Conservation (phyloP, 192 early-diverging fungal species). For the Mortierella antarctica region DNA sequence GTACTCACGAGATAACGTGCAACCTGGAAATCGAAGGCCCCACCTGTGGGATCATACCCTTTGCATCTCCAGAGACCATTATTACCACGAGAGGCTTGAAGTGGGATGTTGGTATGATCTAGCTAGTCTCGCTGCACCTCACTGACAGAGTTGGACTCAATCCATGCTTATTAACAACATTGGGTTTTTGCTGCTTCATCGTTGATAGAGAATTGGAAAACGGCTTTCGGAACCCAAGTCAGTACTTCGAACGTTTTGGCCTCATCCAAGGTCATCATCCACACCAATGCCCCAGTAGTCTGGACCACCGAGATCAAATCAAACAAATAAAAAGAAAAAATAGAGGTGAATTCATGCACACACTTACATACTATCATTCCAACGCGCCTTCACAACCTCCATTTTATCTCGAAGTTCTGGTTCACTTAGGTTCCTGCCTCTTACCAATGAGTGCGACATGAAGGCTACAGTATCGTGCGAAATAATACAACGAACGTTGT, state of each 20-base stretch:
- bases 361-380: neutral
- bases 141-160: neutral
- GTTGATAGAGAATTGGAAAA: slow-evolving; percentile 34
- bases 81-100: slow-evolving; percentile 81
- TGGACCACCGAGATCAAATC: slow-evolving; percentile 83
- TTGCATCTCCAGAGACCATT: slow-evolving; percentile 70
- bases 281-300: slow-evolving; percentile 77
- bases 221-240: slow-evolving; percentile 80
- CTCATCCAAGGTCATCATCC: slow-evolving; percentile 64
- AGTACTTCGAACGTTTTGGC: slow-evolving; percentile 88
- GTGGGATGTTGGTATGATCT: slow-evolving; percentile 82
- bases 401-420: too few relatives aligned
- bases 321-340: slow-evolving; percentile 4
- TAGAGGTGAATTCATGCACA: neutral
- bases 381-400: neutral
- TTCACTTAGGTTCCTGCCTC: too few relatives aligned
- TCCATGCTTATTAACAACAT: too few relatives aligned
- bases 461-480: too few relatives aligned
- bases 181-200: neutral
- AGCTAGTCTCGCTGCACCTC: neutral
- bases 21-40: slow-evolving; percentile 77
- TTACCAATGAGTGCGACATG: too few relatives aligned
- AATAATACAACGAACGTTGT: too few relatives aligned
- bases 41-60: slow-evolving; percentile 89
- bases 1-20: slow-evolving; percentile 74